Percentiles rank a stretch among this genome's conserved stretches.
Conservation (phyloP, 257 asterid genomes). For the Lantana camara region DNA sequence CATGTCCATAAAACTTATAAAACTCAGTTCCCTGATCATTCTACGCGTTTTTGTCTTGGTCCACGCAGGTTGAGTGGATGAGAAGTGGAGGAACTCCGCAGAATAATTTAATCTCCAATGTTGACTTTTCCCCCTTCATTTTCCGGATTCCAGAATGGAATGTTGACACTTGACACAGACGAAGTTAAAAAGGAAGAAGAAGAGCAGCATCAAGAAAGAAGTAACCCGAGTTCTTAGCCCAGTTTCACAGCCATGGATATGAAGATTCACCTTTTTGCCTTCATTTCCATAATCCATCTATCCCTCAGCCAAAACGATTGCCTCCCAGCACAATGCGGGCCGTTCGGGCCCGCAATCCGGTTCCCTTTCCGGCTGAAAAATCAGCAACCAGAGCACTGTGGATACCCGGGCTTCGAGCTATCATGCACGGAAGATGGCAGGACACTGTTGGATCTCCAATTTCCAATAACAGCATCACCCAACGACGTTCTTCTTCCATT, state of each 20-base stretch:
- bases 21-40: slow-evolving; percentile 12
- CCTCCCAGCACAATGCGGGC: slow-evolving; percentile 34
- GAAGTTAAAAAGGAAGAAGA: slow-evolving; percentile 4
- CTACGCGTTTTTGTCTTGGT: slow-evolving; percentile 27
- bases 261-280: slow-evolving; percentile 26
- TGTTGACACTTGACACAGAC: slow-evolving; percentile 1
- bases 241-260: slow-evolving; percentile 3
- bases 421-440: slow-evolving; percentile 25
- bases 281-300: slow-evolving; percentile 19
- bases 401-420: slow-evolving; percentile 37
- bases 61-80: slow-evolving; percentile 25
- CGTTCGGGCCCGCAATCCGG: slow-evolving; percentile 23
- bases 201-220: background rate
- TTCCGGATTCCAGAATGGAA: background rate
- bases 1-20: slow-evolving; percentile 6
- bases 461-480: slow-evolving; percentile 30
- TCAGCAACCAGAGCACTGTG: slow-evolving; percentile 33
- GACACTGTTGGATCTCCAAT: slow-evolving; percentile 29
- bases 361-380: slow-evolving; percentile 40
- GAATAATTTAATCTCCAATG: no score
- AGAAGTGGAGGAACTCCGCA: background rate
- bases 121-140: background rate
- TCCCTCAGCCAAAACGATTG: slow-evolving; percentile 36
- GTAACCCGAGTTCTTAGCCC: background rate
- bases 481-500: slow-evolving; percentile 19